Evolutionary conservation across 179 eudicot genomes (phyloP), one percentile per base, ranked within the genome.

Genomic region (Sideroxylon spinosum): DNA sequence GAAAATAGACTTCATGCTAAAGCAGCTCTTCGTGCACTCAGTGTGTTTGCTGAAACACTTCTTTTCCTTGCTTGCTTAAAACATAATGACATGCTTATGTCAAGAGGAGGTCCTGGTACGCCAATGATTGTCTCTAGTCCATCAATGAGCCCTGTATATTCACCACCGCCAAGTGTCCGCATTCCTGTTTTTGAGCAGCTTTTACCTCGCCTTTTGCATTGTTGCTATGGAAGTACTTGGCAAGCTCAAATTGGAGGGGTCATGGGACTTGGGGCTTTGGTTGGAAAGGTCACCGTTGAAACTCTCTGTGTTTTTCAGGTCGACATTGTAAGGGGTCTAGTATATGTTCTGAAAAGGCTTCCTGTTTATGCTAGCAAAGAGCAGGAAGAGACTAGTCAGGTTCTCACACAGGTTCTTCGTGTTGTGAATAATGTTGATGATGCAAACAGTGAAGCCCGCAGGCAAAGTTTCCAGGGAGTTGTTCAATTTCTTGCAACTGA

Each of bases 111-210:
- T 74, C 99, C 98, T 75, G 86, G 92, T 80, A 95, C 99, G 57
- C 97, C 99, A 10, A 95, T 95, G 99, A 91, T 91, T 61, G 98
- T 95, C 55, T 95, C 99, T 69, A 95, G 99, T 82, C 99, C 99
- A 26, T 91, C 99, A 50, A 91, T 91, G 94, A 93, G 91, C 82
- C 99, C 99, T 76, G 93, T 95, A 29, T 95, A 93, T 85, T 93
- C 99, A 65, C 98, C 98, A 17, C 98, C 99, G 46, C 95, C 98
- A 6, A 91, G 94, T 86, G 93, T 95, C 10, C 92, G 97, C 49
- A 89, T 95, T 78, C 95, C 94, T 67, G 90, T 92, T 74, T 94
- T 95, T 88, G 99, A 95, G 86, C 98, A 95, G 82, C 94, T 95
- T 84, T 81, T 95, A 79, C 99, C 98, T 81, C 97, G 96, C 72